Conservation (phyloP, 805 yeast species). For the Suhomyces canberraensis region DNA sequence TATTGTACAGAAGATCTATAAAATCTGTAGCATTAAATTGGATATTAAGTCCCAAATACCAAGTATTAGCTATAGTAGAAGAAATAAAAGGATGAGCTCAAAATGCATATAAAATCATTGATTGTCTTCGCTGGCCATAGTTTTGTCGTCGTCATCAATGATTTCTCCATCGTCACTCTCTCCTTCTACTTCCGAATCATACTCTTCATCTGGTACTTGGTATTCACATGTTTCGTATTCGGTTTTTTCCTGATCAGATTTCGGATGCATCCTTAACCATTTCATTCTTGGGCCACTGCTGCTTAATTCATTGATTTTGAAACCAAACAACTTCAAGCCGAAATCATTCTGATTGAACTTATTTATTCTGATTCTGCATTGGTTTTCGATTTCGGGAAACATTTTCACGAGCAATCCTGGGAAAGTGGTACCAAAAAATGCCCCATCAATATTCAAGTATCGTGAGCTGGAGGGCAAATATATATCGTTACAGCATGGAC, state of each 20-base stretch:
- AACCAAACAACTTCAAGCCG: slow-evolving; percentile 83
- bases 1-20: slow-evolving; percentile 1
- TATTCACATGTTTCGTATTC: slow-evolving; percentile 68
- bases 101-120: not conserved
- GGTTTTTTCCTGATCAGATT: slow-evolving; percentile 52
- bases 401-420: slow-evolving; percentile 89
- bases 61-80: slow-evolving; percentile 1
- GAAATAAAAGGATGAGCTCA: slow-evolving; percentile 1
- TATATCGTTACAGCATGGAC: slow-evolving; percentile 92
- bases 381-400: slow-evolving; percentile 86
- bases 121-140: slow-evolving; percentile 39
- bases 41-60: not conserved
- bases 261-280: slow-evolving; percentile 85
- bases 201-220: slow-evolving; percentile 39
- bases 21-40: not conserved
- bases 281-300: slow-evolving; percentile 90
- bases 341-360: slow-evolving; percentile 50
- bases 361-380: slow-evolving; percentile 54
- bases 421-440: slow-evolving; percentile 94
- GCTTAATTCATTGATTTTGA: slow-evolving; percentile 71
- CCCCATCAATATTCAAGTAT: slow-evolving; percentile 89
- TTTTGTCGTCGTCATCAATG: slow-evolving; percentile 35
- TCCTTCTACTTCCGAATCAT: slow-evolving; percentile 24
- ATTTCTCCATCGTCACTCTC: slow-evolving; percentile 23
- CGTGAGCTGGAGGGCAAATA: slow-evolving; percentile 86